Evolutionary conservation across 75 land plant genomes (phyloP).

Genomic region (Sequoia sempervirens): DNA sequence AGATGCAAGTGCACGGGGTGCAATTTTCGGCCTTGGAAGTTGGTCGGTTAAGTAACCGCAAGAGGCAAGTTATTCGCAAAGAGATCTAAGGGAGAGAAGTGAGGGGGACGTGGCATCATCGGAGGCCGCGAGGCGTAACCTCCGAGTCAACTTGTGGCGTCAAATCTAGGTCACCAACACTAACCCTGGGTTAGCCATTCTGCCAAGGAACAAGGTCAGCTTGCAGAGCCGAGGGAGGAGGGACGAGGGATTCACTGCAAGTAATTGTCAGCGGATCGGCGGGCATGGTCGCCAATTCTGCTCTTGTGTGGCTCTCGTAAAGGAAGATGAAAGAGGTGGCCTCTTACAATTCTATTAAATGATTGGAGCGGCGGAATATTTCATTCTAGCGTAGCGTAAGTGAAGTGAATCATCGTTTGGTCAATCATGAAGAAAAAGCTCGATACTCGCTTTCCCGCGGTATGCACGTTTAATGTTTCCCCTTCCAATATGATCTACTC

Average conservation of each 20-base stretch:
- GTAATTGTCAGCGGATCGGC: not conserved
- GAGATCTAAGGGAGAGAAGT: not conserved
- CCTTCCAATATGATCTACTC: not conserved
- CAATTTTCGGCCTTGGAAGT: not conserved
- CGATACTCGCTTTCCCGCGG: constrained; percentile 15
- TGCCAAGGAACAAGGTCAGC: not conserved
- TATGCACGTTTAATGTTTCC: not conserved
- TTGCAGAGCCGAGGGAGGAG: not conserved
- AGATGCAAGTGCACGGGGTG: too few relatives aligned
- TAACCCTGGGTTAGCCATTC: constrained; percentile 11
- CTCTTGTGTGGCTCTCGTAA: not conserved
- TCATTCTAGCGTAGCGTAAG: not conserved
- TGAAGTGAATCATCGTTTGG: not conserved
- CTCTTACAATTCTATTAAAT: not conserved
- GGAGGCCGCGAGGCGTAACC: constrained; percentile 1
- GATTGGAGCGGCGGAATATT: not conserved
- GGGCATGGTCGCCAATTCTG: not conserved
- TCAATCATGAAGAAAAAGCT: constrained; percentile 11
- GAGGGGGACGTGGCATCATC: not conserved
- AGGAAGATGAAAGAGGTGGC: not conserved
- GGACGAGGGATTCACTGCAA: not conserved
- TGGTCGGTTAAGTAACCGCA: constrained; percentile 1
- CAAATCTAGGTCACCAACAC: not conserved
- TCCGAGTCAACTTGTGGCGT: constrained; percentile 4
- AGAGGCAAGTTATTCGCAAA: not conserved